Percentiles rank a stretch among this genome's conserved stretches.
Conservation (phyloP, 441 rosid genomes). For the Gossypium gossypioides region DNA sequence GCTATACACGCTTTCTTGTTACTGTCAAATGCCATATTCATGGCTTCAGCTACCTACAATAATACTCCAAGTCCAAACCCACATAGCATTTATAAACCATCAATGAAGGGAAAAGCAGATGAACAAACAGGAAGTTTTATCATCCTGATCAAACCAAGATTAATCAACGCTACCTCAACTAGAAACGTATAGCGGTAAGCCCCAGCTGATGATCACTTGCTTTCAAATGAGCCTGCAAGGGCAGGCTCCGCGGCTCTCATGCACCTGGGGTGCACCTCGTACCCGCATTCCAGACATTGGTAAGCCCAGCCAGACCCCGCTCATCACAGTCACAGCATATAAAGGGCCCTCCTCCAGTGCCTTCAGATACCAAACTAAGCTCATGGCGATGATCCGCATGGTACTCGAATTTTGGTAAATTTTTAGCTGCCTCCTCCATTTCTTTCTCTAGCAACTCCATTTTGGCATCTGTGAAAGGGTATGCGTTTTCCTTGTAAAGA, state of each 20-base stretch:
- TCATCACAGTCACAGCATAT: constrained; percentile 58
- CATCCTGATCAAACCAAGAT: background rate
- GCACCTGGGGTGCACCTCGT: constrained; percentile 62
- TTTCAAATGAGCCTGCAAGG: background rate
- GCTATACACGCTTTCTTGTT: background rate
- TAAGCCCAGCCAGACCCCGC: constrained; percentile 51
- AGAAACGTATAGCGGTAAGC: constrained; percentile 5
- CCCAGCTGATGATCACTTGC: background rate
- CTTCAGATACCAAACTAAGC: constrained; percentile 40
- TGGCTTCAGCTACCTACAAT: background rate
- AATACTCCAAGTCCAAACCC: background rate
- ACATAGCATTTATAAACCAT: background rate
- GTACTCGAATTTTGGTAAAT: constrained; percentile 29
- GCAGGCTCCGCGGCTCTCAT: constrained; percentile 20
- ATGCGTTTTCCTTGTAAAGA: constrained; percentile 40
- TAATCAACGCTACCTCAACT: background rate
- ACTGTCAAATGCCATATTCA: background rate
- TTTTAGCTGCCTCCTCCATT: constrained; percentile 40
- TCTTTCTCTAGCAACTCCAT: constrained; percentile 31
- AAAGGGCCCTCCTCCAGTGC: constrained; percentile 47
- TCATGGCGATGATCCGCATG: constrained; percentile 44
- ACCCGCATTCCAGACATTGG: constrained; percentile 54
- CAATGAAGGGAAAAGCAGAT: background rate
- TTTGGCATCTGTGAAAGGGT: constrained; percentile 41
- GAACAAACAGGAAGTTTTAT: background rate